Evolutionary conservation across 2,329 filamentous ascomycete genomes (phyloP).

Genomic region (Ophiocordyceps camponoti-saundersi): DNA sequence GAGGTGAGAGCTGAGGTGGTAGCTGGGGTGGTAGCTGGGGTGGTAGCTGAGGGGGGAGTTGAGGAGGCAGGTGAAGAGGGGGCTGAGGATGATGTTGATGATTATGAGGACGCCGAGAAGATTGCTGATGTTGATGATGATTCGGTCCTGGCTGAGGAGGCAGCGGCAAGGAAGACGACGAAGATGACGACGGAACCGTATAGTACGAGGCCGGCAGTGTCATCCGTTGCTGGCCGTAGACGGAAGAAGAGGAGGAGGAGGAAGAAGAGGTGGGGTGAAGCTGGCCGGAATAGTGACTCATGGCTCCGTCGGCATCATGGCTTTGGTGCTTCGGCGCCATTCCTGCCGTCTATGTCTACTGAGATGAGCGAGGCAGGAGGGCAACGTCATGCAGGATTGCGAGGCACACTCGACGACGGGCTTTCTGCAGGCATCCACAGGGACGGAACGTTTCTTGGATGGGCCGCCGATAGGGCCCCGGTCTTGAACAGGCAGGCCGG

Average conservation of each 20-base stretch:
- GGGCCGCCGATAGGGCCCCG: background rate
- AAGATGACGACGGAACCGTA: conserved; percentile 16
- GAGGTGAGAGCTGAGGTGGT: background rate
- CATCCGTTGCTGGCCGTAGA: conserved; percentile 25
- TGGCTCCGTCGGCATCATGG: conserved; percentile 19
- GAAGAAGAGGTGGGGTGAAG: conserved; percentile 23
- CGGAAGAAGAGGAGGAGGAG: conserved; percentile 22
- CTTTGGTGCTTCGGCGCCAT: conserved; percentile 27
- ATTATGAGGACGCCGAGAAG: background rate
- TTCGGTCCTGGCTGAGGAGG: conserved; percentile 1
- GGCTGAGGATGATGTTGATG: background rate
- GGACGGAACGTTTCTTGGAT: no score
- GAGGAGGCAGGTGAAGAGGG: background rate
- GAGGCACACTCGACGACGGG: conserved; percentile 3
- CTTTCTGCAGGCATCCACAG: no score
- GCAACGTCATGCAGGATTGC: conserved; percentile 1
- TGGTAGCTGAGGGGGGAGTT: background rate
- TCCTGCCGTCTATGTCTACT: conserved; percentile 5
- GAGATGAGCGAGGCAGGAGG: background rate
- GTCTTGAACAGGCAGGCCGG: no score
- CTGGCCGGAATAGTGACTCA: conserved; percentile 14
- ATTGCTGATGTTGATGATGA: background rate
- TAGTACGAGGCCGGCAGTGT: conserved; percentile 23
- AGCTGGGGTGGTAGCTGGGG: background rate
- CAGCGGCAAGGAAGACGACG: conserved; percentile 11